Percentiles rank a stretch among this genome's conserved stretches.
phyloP scores from a whole-genome alignment of 805 yeast genomes.

The Myxozyma lipomycoides region DNA sequence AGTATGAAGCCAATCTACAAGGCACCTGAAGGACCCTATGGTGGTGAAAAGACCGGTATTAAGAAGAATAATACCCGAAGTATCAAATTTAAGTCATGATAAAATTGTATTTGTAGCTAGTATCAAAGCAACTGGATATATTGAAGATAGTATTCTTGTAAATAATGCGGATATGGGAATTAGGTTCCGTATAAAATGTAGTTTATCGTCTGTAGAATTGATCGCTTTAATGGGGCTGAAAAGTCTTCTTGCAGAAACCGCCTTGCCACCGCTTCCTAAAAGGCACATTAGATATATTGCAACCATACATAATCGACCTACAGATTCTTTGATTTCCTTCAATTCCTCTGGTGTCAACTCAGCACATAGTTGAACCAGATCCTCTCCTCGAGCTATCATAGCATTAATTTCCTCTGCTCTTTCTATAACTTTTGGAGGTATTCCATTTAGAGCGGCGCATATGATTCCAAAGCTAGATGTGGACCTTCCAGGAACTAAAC shows the following conservation, averaged over 20 bases:
- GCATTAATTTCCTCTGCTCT: conserved; percentile 37
- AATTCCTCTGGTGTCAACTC: conserved; percentile 27
- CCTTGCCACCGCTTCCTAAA: conserved; percentile 30
- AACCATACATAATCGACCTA: neutral
- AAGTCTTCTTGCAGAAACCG: conserved; percentile 36
- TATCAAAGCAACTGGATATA: neutral
- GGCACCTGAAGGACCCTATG: conserved; percentile 66
- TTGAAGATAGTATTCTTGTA: neutral
- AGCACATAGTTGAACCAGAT: conserved; percentile 28
- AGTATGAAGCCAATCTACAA: conserved; percentile 88
- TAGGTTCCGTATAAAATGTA: neutral
- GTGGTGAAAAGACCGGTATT: conserved; percentile 96
- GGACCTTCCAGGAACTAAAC: conserved; percentile 15
- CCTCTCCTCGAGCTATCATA: conserved; percentile 26
- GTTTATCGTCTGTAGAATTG: neutral
- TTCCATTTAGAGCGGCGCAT: conserved; percentile 44
- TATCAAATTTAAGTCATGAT: conserved; percentile 53
- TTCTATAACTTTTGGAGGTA: conserved; percentile 34
- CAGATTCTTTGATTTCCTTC: conserved; percentile 13
- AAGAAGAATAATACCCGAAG: conserved; percentile 89
- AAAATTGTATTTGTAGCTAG: neutral
- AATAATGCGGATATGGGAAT: neutral
- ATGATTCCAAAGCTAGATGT: conserved; percentile 27
- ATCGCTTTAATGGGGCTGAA: neutral
- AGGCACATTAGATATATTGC: neutral